Conservation (phyloP, 805 yeast species). For the Saturnispora galanensis region DNA sequence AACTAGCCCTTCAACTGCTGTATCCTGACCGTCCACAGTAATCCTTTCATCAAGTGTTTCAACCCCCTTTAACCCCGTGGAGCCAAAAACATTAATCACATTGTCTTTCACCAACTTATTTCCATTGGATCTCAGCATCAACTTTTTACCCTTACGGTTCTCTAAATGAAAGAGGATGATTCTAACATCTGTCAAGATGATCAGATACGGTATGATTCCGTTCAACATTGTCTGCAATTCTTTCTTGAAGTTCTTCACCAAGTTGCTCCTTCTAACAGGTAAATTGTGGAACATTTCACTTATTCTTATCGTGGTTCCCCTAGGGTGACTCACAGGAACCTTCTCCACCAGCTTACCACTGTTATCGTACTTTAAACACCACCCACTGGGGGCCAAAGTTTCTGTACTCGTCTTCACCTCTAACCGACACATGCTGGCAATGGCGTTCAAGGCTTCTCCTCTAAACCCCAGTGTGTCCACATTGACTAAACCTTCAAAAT, state of each 20-base stretch:
- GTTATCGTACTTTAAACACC: constrained; percentile 41
- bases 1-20: constrained; percentile 47
- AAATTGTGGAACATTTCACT: constrained; percentile 51
- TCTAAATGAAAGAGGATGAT: constrained; percentile 50
- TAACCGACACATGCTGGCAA: constrained; percentile 47
- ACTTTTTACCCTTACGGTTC: constrained; percentile 36
- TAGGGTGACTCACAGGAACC: constrained; percentile 38
- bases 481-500: constrained; percentile 42
- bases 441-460: constrained; percentile 72
- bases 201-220: constrained; percentile 56
- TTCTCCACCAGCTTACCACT: constrained; percentile 40
- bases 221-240: constrained; percentile 65
- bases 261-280: constrained; percentile 77
- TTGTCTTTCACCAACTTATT: constrained; percentile 40
- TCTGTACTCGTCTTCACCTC: constrained; percentile 40
- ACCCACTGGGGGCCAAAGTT: constrained; percentile 46
- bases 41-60: constrained; percentile 36
- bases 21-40: constrained; percentile 25
- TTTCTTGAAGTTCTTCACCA: constrained; percentile 53
- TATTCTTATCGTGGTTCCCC: constrained; percentile 62
- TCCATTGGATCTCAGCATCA: constrained; percentile 53
- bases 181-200: constrained; percentile 49
- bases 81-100: constrained; percentile 61
- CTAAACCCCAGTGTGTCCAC: constrained; percentile 62
- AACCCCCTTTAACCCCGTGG: constrained; percentile 51